Evolutionary conservation across 2,329 filamentous ascomycete species (phyloP).

Genomic region (Cytospora paraplurivora): DNA sequence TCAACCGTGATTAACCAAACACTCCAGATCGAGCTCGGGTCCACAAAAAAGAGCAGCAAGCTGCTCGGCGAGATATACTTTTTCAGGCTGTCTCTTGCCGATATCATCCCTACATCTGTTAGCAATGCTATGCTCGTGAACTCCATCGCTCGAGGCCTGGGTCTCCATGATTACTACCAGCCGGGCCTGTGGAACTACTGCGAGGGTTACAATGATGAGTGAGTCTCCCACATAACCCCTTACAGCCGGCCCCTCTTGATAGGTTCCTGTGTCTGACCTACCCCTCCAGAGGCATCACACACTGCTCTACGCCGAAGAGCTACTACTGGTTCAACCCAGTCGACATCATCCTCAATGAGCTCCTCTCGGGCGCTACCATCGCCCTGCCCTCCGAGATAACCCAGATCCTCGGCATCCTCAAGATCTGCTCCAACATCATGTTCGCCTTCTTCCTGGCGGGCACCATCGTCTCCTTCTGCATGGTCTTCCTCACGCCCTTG

Average conservation of each 20-base stretch:
- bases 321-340: constrained; percentile 94
- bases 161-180: constrained; percentile 92
- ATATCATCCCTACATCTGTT: constrained; percentile 75
- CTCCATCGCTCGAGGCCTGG: constrained; percentile 81
- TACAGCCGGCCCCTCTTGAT: background rate
- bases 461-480: constrained; percentile 68
- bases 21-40: constrained; percentile 68
- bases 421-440: constrained; percentile 79
- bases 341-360: constrained; percentile 74
- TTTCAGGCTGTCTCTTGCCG: constrained; percentile 78
- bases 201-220: constrained; percentile 75
- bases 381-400: constrained; percentile 74
- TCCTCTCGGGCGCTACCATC: constrained; percentile 81
- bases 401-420: constrained; percentile 73
- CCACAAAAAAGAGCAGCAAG: constrained; percentile 58
- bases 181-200: constrained; percentile 92
- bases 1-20: constrained; percentile 14
- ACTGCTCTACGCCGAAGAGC: constrained; percentile 68
- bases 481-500: constrained; percentile 67
- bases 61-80: constrained; percentile 76
- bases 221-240: constrained; percentile 32
- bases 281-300: constrained; percentile 69
- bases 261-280: constrained; percentile 36
- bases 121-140: constrained; percentile 78
- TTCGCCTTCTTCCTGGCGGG: constrained; percentile 82